Evolutionary conservation across 1,284 basidiomycete genomes (phyloP).

Genomic region (Ganoderma lucidum): DNA sequence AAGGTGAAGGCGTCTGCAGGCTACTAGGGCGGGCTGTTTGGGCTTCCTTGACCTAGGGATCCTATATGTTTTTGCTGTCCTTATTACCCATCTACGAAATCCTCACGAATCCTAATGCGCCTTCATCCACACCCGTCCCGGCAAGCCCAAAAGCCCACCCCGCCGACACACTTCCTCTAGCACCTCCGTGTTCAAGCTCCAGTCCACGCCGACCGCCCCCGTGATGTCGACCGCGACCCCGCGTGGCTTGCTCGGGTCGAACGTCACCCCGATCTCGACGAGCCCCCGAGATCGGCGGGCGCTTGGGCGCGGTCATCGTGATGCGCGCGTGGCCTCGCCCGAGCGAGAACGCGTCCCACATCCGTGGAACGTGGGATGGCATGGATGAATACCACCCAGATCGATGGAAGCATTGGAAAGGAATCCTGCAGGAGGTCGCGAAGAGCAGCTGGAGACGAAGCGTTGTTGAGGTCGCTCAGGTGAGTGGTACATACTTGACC

Average conservation of each 20-base stretch:
- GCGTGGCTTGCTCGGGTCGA: conserved; percentile 57
- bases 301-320: conserved; percentile 64
- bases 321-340: conserved; percentile 47
- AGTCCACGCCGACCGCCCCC: conserved; percentile 65
- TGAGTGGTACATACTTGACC: conserved; percentile 11
- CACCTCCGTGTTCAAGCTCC: conserved; percentile 53
- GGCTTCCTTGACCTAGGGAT: too few species aligned
- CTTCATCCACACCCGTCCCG: conserved; percentile 48
- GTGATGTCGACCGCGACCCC: conserved; percentile 62
- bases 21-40: too few species aligned
- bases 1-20: too few species aligned
- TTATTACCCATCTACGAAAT: too few species aligned
- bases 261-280: conserved; percentile 61
- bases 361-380: too few species aligned
- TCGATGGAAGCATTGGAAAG: conserved; percentile 25
- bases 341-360: conserved; percentile 35
- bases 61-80: too few species aligned
- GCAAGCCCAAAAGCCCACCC: conserved; percentile 46
- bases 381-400: conserved; percentile 26
- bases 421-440: conserved; percentile 9
- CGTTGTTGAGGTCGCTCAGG: conserved; percentile 22
- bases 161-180: conserved; percentile 57
- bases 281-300: conserved; percentile 67
- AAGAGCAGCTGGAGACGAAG: conserved; percentile 16
- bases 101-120: conserved; percentile 20